Evolutionary conservation across 306 rosid genomes (phyloP).

Genomic region (Ormosia semicastrata): DNA sequence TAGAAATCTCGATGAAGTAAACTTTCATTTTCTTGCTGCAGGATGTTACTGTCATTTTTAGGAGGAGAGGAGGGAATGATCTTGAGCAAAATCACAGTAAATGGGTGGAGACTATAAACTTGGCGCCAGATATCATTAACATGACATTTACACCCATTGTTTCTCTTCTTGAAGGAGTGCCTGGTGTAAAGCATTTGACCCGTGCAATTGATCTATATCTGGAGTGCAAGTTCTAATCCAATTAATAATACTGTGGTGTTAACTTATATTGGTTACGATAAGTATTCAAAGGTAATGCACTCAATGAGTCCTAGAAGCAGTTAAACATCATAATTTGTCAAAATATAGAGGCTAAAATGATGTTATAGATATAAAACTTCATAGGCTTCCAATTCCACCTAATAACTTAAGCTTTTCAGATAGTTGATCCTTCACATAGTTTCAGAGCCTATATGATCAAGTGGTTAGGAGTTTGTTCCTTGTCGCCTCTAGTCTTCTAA

Average conservation of each 20-base stretch:
- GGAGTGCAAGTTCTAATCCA: slow-evolving; percentile 66
- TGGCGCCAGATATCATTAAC: slow-evolving; percentile 91
- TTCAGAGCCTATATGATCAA: no score
- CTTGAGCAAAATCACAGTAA: slow-evolving; percentile 90
- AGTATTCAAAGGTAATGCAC: background rate
- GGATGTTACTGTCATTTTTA: slow-evolving; percentile 97
- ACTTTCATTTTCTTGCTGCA: slow-evolving; percentile 41
- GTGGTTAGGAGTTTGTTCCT: no score
- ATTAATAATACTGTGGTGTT: background rate
- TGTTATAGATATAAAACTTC: no score
- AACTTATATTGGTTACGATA: slow-evolving; percentile 9
- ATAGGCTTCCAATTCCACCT: no score
- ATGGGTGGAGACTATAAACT: slow-evolving; percentile 85
- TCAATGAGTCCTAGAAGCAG: background rate
- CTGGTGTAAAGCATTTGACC: slow-evolving; percentile 72
- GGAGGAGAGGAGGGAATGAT: slow-evolving; percentile 99
- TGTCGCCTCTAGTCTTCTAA: no score
- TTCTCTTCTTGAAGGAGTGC: slow-evolving; percentile 86
- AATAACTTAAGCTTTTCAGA: no score
- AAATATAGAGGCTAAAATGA: background rate
- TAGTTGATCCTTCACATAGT: no score
- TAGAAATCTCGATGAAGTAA: slow-evolving; percentile 1
- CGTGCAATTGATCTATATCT: slow-evolving; percentile 93
- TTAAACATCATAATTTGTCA: background rate
- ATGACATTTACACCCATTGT: slow-evolving; percentile 93